Percentiles rank a stretch among this genome's conserved stretches.
Conservation (phyloP, 441 rosid species). For the Omphalea diandra region DNA sequence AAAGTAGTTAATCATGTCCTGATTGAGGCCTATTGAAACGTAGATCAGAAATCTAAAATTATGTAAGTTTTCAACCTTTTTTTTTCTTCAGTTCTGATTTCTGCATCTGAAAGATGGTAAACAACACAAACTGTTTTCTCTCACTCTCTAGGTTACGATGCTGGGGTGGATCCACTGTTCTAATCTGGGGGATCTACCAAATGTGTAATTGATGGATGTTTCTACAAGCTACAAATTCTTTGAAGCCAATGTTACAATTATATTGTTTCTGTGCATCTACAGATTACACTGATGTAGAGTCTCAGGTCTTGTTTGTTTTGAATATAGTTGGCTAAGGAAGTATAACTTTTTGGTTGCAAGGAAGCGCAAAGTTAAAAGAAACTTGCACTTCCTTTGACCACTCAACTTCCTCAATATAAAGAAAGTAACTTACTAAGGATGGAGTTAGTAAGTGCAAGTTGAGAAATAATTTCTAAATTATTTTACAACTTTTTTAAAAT, state of each 20-base stretch:
- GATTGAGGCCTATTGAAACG: not conserved
- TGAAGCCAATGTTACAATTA: not conserved
- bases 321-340: too few species aligned
- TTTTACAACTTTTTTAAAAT: too few species aligned
- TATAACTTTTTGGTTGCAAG: too few species aligned
- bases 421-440: too few species aligned
- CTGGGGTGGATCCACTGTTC: not conserved
- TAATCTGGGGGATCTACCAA: not conserved
- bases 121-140: not conserved
- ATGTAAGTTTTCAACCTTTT: not conserved
- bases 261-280: not conserved
- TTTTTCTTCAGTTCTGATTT: too few species aligned
- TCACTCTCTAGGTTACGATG: not conserved
- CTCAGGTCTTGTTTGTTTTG: too few species aligned
- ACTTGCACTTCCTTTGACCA: too few species aligned
- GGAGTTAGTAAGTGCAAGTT: too few species aligned
- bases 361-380: too few species aligned
- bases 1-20: not conserved
- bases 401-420: too few species aligned
- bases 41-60: not conserved
- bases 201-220: not conserved
- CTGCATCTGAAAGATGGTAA: not conserved
- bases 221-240: not conserved
- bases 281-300: not conserved
- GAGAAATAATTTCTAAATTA: too few species aligned